Conservation (phyloP, 2,329 filamentous ascomycete genomes). For the Fusarium protoensiforme region DNA sequence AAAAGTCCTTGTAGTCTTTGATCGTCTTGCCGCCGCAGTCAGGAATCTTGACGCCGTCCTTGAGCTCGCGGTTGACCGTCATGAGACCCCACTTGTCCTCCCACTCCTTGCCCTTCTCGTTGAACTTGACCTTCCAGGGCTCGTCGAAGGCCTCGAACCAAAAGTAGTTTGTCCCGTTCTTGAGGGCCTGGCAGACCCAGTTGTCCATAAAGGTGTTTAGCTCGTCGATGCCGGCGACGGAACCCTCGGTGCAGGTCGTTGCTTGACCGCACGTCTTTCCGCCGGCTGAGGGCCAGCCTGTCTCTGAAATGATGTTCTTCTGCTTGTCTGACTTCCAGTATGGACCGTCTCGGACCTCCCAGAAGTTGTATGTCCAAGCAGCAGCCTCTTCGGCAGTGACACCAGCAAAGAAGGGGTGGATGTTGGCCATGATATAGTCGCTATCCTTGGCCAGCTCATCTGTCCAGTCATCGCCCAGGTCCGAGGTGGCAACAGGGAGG, state of each 20-base stretch:
- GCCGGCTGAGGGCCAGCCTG: conserved; percentile 88
- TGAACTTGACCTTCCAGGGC: conserved; percentile 88
- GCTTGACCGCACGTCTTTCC: conserved; percentile 78
- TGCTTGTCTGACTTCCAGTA: conserved; percentile 71
- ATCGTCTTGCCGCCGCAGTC: conserved; percentile 83
- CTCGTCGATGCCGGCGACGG: conserved; percentile 81
- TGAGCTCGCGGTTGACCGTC: conserved; percentile 86
- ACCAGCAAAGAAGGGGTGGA: conserved; percentile 95
- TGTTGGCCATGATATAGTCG: conserved; percentile 95
- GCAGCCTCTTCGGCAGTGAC: conserved; percentile 75
- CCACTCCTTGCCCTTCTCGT: conserved; percentile 78
- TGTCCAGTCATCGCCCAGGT: conserved; percentile 91
- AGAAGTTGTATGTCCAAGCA: conserved; percentile 86
- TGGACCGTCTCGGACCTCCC: conserved; percentile 73
- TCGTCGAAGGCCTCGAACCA: conserved; percentile 99
- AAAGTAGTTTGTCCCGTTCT: conserved; percentile 91
- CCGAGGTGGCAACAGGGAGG: conserved; percentile 86
- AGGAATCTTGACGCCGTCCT: conserved; percentile 85
- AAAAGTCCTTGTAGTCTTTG: conserved; percentile 24
- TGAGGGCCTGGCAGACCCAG: conserved; percentile 84
- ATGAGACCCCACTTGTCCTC: conserved; percentile 97
- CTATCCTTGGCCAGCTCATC: conserved; percentile 73
- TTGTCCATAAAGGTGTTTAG: conserved; percentile 88
- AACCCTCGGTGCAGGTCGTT: conserved; percentile 69
- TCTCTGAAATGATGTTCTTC: conserved; percentile 87